Evolutionary conservation across 2,329 filamentous ascomycete genomes (phyloP).

Genomic region (Penicillium vulpinum): DNA sequence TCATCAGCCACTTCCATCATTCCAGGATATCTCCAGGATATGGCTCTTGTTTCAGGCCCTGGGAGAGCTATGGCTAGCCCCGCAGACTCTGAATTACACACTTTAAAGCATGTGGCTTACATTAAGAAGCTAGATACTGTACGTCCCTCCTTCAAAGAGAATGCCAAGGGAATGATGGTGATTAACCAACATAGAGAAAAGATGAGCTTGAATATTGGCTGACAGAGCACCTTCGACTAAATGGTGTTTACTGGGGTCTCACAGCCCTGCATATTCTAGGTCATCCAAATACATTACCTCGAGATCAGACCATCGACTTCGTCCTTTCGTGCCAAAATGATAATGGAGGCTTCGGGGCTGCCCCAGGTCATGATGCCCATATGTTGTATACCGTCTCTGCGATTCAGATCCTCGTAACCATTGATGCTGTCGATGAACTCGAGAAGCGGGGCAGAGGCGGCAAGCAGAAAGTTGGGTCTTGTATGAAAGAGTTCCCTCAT

Average conservation of each 20-base stretch:
- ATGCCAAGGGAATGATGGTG: slow-evolving; percentile 23
- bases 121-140: slow-evolving; percentile 88
- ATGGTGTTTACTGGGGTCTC: slow-evolving; percentile 95
- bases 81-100: slow-evolving; percentile 53
- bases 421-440: slow-evolving; percentile 81
- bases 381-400: slow-evolving; percentile 95
- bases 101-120: slow-evolving; percentile 79
- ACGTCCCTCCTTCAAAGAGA: slow-evolving; percentile 42
- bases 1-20: slow-evolving; percentile 2
- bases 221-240: slow-evolving; percentile 92
- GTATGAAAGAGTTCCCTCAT: slow-evolving; percentile 56
- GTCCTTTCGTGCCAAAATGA: slow-evolving; percentile 92
- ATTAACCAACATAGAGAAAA: slow-evolving; percentile 62
- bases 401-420: slow-evolving; percentile 84
- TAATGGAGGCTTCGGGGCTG: slow-evolving; percentile 88
- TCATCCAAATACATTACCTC: slow-evolving; percentile 76
- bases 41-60: slow-evolving; percentile 63
- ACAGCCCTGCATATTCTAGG: slow-evolving; percentile 83
- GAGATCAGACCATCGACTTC: slow-evolving; percentile 80
- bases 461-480: slow-evolving; percentile 73
- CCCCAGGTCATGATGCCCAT: slow-evolving; percentile 91
- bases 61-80: slow-evolving; percentile 52
- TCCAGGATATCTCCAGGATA: slow-evolving; percentile 44
- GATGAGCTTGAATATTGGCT: slow-evolving; percentile 98
- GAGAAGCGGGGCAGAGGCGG: slow-evolving; percentile 67